A percentile compares a stretch with the other conserved stretches of the same genome.
These are phyloP conservation scores for Corylus avellana DNA, from an alignment of 306 rosid species.

Conservation along the genomic window DNA sequence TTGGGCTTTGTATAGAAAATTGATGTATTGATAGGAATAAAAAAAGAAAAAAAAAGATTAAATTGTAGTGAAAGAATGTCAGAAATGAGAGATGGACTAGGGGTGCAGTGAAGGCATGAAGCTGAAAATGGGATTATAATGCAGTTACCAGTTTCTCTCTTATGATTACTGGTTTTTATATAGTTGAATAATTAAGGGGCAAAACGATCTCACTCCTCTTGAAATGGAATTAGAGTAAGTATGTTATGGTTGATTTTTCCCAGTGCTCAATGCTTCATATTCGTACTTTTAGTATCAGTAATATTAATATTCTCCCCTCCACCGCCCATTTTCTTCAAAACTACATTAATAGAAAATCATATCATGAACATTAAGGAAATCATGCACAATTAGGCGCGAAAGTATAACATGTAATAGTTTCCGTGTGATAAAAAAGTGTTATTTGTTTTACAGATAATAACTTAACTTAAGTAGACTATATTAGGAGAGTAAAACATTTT, in stretches of 20 bases:
- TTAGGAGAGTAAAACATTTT: not conserved
- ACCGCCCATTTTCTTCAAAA: not conserved
- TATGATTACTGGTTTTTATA: not conserved
- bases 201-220: not conserved
- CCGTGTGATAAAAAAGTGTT: not conserved
- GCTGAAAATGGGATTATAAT: not conserved
- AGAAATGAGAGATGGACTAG: constrained; percentile 18
- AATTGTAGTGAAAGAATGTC: constrained; percentile 12
- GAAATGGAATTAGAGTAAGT: not conserved
- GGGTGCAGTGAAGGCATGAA: constrained; percentile 7
- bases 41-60: not conserved
- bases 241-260: not conserved
- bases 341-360: not conserved
- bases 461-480: not conserved
- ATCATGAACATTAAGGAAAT: not conserved
- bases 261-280: not conserved
- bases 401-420: not conserved
- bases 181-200: not conserved
- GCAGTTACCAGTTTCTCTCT: not conserved
- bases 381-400: not conserved
- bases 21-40: not conserved
- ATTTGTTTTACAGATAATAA: not conserved
- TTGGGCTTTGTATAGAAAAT: not conserved
- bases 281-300: not conserved
- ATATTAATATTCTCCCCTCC: not conserved